A percentile compares a stretch with the other conserved stretches of the same genome.
These are phyloP conservation scores for Geranium incanum DNA, from an alignment of 441 rosid species.

Conservation along the genomic window DNA sequence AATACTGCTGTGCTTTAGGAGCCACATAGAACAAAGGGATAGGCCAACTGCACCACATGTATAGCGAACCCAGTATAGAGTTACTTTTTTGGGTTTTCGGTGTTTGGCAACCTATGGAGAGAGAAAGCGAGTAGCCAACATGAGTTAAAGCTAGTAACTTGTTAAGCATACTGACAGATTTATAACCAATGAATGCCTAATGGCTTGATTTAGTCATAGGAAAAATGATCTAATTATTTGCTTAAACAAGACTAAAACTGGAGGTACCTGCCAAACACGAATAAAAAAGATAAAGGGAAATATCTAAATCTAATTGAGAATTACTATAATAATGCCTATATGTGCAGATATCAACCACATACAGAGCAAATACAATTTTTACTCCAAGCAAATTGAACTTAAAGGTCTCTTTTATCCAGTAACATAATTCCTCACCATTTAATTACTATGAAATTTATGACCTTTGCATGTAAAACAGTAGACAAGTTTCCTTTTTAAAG, in stretches of 20 bases:
- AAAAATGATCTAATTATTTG: too few species aligned
- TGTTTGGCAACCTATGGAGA: conserved; percentile 58
- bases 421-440: not conserved
- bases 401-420: not conserved
- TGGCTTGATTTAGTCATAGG: not conserved
- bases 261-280: not conserved
- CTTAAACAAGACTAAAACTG: not conserved
- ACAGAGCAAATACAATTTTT: not conserved
- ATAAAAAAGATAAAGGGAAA: not conserved
- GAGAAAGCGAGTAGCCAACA: conserved; percentile 11
- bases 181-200: not conserved
- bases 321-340: not conserved
- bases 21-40: conserved; percentile 69
- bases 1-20: conserved; percentile 72
- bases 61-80: conserved; percentile 71
- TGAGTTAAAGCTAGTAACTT: conserved; percentile 9
- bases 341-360: not conserved
- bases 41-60: conserved; percentile 79
- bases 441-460: not conserved
- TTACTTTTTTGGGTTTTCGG: conserved; percentile 63
- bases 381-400: not conserved
- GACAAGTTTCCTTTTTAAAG: not conserved
- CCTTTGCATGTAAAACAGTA: not conserved
- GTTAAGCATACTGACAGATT: not conserved
- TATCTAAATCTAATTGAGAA: not conserved